phyloP scores from a whole-genome alignment of 2,329 filamentous ascomycete genomes.

The Alternaria sp. region DNA sequence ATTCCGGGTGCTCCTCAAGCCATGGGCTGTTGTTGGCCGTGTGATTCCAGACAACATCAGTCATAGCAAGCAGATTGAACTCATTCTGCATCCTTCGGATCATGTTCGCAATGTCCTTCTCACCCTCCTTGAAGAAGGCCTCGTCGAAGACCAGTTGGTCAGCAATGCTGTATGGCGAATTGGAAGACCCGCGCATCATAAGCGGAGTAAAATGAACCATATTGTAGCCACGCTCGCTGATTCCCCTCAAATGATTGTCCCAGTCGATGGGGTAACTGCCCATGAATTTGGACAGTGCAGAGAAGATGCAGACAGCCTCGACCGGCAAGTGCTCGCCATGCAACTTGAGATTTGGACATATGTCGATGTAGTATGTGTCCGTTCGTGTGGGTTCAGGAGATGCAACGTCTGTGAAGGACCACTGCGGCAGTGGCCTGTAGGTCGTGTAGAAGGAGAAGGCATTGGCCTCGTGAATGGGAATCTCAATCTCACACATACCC shows the following conservation, averaged over 20 bases:
- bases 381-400: constrained; percentile 72
- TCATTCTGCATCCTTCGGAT: constrained; percentile 84
- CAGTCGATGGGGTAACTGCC: constrained; percentile 89
- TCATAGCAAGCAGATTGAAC: constrained; percentile 85
- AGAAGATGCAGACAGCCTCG: constrained; percentile 89
- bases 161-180: constrained; percentile 96
- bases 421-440: constrained; percentile 84
- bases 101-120: constrained; percentile 80
- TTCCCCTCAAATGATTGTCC: constrained; percentile 87
- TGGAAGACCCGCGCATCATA: constrained; percentile 86
- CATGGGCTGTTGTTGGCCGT: constrained; percentile 95
- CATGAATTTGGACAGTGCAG: constrained; percentile 97
- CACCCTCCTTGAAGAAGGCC: constrained; percentile 81
- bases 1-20: constrained; percentile 93
- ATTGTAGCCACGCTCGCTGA: constrained; percentile 93
- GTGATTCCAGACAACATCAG: constrained; percentile 98
- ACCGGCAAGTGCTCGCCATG: constrained; percentile 79
- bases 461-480: constrained; percentile 83
- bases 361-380: constrained; percentile 88
- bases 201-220: constrained; percentile 99
- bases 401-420: constrained; percentile 67
- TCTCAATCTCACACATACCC: constrained; percentile 85
- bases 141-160: constrained; percentile 91
- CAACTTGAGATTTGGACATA: constrained; percentile 81
- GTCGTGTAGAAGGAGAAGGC: constrained; percentile 95